Conservation (phyloP, 768 basidiomycete genomes). For the Lactarius sp. region DNA sequence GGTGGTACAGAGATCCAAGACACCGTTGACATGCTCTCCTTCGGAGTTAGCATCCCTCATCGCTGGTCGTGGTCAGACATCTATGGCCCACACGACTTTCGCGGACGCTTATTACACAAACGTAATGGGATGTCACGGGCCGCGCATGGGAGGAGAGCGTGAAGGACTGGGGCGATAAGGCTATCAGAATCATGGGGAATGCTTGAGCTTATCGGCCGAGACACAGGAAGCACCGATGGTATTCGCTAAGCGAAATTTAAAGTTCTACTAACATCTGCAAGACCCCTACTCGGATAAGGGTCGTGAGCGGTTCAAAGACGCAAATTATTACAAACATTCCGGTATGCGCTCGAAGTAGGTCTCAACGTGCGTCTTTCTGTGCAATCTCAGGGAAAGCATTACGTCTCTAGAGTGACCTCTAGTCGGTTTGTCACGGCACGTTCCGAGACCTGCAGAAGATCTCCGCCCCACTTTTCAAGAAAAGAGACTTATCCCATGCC, state of each 20-base stretch:
- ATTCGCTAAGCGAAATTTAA: not conserved
- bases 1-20: conserved; percentile 22
- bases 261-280: not conserved
- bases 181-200: conserved; percentile 28
- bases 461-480: conserved; percentile 20
- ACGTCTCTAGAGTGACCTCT: not conserved
- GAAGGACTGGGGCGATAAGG: conserved; percentile 27
- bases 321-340: conserved; percentile 22
- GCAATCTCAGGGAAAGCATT: not conserved
- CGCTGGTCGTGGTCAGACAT: conserved; percentile 40
- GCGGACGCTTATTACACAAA: conserved; percentile 38
- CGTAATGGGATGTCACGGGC: conserved; percentile 28
- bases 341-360: conserved; percentile 25
- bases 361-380: conserved; percentile 24
- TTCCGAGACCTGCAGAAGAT: conserved; percentile 23
- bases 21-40: conserved; percentile 33
- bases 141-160: conserved; percentile 11
- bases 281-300: conserved; percentile 28
- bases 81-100: conserved; percentile 33
- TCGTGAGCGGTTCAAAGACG: conserved; percentile 25
- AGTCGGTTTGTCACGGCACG: conserved; percentile 21
- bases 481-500: conserved; percentile 28
- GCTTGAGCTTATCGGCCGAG: conserved; percentile 15
- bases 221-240: conserved; percentile 14
- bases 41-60: conserved; percentile 35